Conservation (phyloP, 495 filamentous ascomycete species). For the Neurospora africana region DNA sequence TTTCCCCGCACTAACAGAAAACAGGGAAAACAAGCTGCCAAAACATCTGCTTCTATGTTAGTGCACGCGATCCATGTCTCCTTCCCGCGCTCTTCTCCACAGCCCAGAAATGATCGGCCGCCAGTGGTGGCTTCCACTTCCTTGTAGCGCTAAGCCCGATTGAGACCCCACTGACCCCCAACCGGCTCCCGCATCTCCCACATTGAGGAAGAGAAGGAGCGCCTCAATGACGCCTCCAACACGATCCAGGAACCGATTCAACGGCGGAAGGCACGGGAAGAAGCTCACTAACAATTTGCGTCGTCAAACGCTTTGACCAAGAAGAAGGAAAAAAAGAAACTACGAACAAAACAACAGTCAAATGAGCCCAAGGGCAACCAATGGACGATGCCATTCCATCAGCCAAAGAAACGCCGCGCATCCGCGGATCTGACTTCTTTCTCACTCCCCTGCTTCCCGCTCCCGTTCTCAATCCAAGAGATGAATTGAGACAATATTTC, state of each 20-base stretch:
- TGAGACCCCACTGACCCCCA: neutral
- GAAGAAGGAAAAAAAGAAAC: neutral
- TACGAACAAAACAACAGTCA: neutral
- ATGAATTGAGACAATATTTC: neutral
- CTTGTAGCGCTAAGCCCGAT: neutral
- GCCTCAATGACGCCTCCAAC: neutral
- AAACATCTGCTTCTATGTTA: neutral
- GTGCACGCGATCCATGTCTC: neutral
- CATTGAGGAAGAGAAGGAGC: neutral
- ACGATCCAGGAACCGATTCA: neutral
- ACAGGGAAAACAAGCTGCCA: accelerated
- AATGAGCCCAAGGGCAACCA: neutral
- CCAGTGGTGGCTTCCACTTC: neutral
- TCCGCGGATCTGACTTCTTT: neutral
- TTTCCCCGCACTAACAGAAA: neutral
- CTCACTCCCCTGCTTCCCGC: neutral
- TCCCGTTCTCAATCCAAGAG: neutral
- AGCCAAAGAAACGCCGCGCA: neutral
- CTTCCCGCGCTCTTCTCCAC: neutral
- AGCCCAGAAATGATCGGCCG: neutral
- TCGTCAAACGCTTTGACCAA: neutral
- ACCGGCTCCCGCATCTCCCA: neutral
- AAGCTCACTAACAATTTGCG: neutral
- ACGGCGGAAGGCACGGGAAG: neutral
- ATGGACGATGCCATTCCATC: neutral